These are phyloP conservation scores for Arabidopsis hybrid DNA, from an alignment of 441 rosid genomes.

Conservation along the genomic window DNA sequence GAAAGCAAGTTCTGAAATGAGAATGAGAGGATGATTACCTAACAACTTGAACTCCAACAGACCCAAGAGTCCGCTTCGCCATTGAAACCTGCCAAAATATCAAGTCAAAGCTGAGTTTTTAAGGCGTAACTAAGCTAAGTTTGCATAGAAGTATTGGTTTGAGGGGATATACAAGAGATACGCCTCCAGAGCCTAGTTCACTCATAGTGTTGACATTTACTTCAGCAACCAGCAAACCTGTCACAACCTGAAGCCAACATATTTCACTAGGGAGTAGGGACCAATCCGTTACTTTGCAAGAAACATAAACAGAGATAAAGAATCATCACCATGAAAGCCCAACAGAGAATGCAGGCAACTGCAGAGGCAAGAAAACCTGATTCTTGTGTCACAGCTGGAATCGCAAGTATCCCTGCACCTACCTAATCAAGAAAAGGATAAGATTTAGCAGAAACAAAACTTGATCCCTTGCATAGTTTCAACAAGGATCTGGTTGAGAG, in stretches of 20 bases:
- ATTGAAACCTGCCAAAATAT: constrained; percentile 70
- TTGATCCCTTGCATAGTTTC: constrained; percentile 10
- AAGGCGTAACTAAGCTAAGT: not conserved
- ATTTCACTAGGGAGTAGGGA: not conserved
- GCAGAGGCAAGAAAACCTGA: constrained; percentile 91
- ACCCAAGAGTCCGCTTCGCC: constrained; percentile 90
- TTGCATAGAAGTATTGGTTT: not conserved
- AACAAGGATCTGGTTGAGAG: not conserved
- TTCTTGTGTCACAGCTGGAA: constrained; percentile 94
- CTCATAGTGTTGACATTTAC: constrained; percentile 93
- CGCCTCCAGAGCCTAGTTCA: constrained; percentile 94
- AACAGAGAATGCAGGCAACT: constrained; percentile 75
- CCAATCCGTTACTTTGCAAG: not conserved
- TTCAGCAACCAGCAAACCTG: constrained; percentile 92
- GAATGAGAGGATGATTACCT: constrained; percentile 57
- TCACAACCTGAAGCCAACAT: constrained; percentile 63
- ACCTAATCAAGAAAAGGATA: constrained; percentile 50
- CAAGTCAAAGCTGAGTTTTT: constrained; percentile 1
- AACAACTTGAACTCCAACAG: constrained; percentile 82
- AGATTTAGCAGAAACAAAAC: not conserved
- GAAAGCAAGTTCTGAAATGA: constrained; percentile 18
- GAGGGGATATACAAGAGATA: constrained; percentile 66
- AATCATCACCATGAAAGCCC: constrained; percentile 79
- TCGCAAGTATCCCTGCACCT: constrained; percentile 94
- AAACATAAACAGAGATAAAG: not conserved